Base-by-base conservation (phyloP, 2,329 filamentous ascomycete genomes). In the Orbilia oligospora region DNA sequence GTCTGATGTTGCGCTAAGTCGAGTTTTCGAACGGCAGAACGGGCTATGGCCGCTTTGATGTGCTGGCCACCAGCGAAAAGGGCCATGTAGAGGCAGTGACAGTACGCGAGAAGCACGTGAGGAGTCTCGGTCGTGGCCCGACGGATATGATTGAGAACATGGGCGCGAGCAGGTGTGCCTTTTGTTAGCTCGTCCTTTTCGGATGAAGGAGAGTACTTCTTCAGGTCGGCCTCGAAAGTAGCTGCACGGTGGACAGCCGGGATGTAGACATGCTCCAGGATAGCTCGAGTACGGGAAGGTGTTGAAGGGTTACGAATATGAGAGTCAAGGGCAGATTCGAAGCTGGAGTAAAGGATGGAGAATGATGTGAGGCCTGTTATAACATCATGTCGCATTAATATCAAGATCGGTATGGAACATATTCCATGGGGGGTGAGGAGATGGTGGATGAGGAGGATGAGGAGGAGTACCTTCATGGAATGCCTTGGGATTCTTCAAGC, bases 401-500 rank as follows among this genome's bases (percentile, higher is more conserved):
- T n/a, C 24, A 22, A 51, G 36, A 30, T 73, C 53, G 5, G 49
- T 66, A 51, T 18, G 10, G 16, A 5, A 24, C 20, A 51, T 20
- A 18, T 46, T 9, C 5, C n/a, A 18, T 20, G 51, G 6, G 36
- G 38, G 38, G 24, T 16, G 3, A n/a, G n/a, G n/a, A n/a, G n/a
- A n/a, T n/a, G n/a, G n/a, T n/a, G n/a, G n/a, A 30, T 30, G 41
- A 18, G 49, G 38, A 22, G n/a, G 33, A 36, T 5, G 3, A 8
- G 20, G 48, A 24, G 8, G 27, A 5, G 3, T 58, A 77, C 73
- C 73, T 41, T 77, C 73, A 27, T 77, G 73, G 46, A 77, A 77
- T n/a, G 73, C 67, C 55, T 71, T 77, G 44, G 73, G 67, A 27
- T 77, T 71, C 67, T 77, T 77, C 67, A 77, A 67, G n/a, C 73